phyloP scores from a whole-genome alignment of 306 rosid species.

The Potentilla sterilis region DNA sequence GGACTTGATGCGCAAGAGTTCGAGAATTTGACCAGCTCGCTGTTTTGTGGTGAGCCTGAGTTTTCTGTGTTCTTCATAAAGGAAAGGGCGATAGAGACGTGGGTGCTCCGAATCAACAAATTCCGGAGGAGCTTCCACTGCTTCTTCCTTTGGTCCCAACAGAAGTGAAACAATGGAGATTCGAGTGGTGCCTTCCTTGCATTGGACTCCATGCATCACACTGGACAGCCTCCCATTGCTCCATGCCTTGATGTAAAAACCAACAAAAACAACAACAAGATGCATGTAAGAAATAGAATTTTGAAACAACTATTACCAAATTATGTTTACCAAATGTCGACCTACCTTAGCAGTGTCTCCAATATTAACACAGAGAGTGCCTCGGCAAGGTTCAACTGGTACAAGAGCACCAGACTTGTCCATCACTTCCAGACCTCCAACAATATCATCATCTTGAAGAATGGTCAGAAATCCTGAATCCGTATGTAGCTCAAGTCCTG shows the following conservation, averaged over 20 bases:
- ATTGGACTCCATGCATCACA: conserved; percentile 53
- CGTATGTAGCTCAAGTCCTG: conserved; percentile 49
- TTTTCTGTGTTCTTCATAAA: conserved; percentile 41
- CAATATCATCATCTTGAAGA: conserved; percentile 67
- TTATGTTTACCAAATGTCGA: too few relatives aligned
- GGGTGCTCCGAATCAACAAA: conserved; percentile 48
- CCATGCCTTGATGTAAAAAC: conserved; percentile 32
- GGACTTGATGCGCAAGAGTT: conserved; percentile 22
- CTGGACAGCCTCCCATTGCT: conserved; percentile 61
- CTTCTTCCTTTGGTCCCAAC: conserved; percentile 43
- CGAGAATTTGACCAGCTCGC: conserved; percentile 48
- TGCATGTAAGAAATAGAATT: background rate
- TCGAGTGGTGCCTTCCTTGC: conserved; percentile 45
- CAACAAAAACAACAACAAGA: background rate
- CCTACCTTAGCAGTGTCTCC: conserved; percentile 53
- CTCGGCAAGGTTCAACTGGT: conserved; percentile 41
- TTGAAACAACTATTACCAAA: too few relatives aligned
- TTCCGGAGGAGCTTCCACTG: conserved; percentile 47
- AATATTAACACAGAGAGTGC: conserved; percentile 46
- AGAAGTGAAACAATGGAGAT: conserved; percentile 46
- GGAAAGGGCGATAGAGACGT: conserved; percentile 33
- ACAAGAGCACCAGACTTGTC: conserved; percentile 35
- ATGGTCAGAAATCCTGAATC: conserved; percentile 56
- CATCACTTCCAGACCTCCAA: conserved; percentile 62
- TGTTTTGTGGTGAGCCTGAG: conserved; percentile 29